phyloP scores from a whole-genome alignment of 139 green algal species.

The Chlamydomonas sphaeroides region DNA sequence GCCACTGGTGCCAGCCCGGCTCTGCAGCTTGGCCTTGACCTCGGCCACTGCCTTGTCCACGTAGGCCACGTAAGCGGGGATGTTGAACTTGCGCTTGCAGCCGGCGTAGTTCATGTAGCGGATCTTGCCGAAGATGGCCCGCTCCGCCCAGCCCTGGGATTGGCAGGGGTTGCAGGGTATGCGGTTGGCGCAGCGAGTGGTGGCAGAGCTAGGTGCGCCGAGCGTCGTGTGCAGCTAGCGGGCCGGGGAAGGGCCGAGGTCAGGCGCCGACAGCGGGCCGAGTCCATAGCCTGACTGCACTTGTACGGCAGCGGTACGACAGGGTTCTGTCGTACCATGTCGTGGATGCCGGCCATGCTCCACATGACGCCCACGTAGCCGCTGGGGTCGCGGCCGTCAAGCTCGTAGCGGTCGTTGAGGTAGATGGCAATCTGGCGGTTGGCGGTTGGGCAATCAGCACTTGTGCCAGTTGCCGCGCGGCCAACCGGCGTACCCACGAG shows the following conservation, averaged over 20 bases:
- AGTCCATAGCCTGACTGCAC: no score
- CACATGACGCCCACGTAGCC: slow-evolving; percentile 96
- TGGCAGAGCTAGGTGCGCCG: no score
- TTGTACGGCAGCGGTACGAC: no score
- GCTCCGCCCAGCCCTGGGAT: slow-evolving; percentile 92
- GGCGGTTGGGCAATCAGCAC: background rate
- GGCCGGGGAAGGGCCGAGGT: no score
- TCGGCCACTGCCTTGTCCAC: background rate
- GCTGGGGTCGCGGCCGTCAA: slow-evolving; percentile 89
- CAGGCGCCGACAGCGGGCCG: no score
- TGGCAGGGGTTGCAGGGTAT: background rate
- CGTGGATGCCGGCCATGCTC: slow-evolving; percentile 92
- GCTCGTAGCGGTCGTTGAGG: slow-evolving; percentile 92
- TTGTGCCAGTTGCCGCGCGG: no score
- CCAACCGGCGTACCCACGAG: no score
- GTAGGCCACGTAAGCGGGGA: slow-evolving; percentile 50
- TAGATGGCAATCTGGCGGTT: slow-evolving; percentile 71
- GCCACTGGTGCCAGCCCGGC: background rate
- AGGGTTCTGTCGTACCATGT: no score
- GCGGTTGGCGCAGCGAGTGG: background rate
- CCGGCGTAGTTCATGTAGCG: slow-evolving; percentile 95
- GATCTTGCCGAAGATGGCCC: slow-evolving; percentile 97
- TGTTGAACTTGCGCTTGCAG: slow-evolving; percentile 97
- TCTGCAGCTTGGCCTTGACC: background rate
- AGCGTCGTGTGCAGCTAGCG: no score